A percentile compares a stretch with the other conserved stretches of the same genome.
These are phyloP conservation scores for Tilletia horrida DNA, from an alignment of 1,284 basidiomycete genomes.

Conservation along the genomic window DNA sequence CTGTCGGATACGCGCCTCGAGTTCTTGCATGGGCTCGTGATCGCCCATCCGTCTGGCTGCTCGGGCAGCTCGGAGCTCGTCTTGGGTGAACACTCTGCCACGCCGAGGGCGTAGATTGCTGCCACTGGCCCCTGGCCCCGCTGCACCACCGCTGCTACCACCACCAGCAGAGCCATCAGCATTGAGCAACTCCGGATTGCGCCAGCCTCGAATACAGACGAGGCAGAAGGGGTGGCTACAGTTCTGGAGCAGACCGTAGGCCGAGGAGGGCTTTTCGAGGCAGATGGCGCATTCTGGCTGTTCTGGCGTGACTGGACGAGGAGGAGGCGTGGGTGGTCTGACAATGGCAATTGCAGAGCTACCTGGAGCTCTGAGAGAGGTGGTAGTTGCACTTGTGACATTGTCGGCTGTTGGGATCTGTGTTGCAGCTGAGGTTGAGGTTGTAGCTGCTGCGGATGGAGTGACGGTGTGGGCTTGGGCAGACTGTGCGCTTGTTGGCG, in stretches of 20 bases:
- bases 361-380: neutral
- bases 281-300: conserved; percentile 16
- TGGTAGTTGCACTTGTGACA: neutral
- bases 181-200: neutral
- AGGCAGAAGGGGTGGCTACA: conserved; percentile 16
- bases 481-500: neutral
- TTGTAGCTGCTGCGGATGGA: neutral
- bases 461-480: neutral
- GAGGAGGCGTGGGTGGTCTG: neutral
- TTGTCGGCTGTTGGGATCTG: neutral
- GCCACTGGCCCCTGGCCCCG: too few relatives aligned
- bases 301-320: neutral
- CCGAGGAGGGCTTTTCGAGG: neutral
- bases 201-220: conserved; percentile 1
- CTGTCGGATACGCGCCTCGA: neutral
- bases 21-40: neutral
- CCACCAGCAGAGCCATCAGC: neutral
- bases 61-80: neutral
- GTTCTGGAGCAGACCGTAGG: conserved; percentile 11
- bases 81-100: neutral
- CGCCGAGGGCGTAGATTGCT: neutral
- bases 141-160: conserved; percentile 1
- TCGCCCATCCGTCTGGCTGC: neutral
- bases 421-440: neutral
- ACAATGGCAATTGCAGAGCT: neutral